Evolutionary conservation across 768 basidiomycete genomes (phyloP), one percentile per base, ranked within the genome.

Genomic region (Porpolomopsis calyptriformis): DNA sequence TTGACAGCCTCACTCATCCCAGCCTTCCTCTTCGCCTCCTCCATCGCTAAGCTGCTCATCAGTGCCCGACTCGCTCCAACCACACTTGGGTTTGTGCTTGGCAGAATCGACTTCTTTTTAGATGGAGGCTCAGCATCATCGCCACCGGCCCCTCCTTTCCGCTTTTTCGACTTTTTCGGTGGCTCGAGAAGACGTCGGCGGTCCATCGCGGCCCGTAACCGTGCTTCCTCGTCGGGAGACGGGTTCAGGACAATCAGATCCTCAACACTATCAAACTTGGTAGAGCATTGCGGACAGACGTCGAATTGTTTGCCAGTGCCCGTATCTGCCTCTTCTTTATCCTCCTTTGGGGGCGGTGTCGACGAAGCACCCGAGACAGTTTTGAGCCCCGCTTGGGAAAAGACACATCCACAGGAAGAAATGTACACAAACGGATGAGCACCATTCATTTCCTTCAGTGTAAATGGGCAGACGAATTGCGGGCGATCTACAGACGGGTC

Each of bases 371-470:
- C 52, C 1, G 77, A 54, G 40, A 90, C 72, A 2, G 82, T 80
- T 47, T 79, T 81, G 34, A 97, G 70, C 2, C 85, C 88, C 0
- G 82, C 82, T 49, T 85, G 84, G 3, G 89, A 84, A 65, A 97
- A 89, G 25, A 91, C 89, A 60, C 90, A 93, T 12, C 92, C 92
- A 55, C 94, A 98, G 0, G 81, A 66, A 11, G 73, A 70, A 53
- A 97, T 63, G 58, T 92, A 94, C 44, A 92, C 80, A 60, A 98
- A 98, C 0, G 91, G 89, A 43, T 85, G 76, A 2, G 63, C 60
- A 11, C 96, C 96, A 54, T 89, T 91, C 91, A 97, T 97, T 65
- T 96, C 94, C 61, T 90, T 89, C 52, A 88, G 67, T 1, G 84
- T 89, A 43, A 98, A 72, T 0, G 96, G 89, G 66, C 96, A 99